phyloP scores from a whole-genome alignment of 2,329 filamentous ascomycete genomes.

The Septoria petroselini region DNA sequence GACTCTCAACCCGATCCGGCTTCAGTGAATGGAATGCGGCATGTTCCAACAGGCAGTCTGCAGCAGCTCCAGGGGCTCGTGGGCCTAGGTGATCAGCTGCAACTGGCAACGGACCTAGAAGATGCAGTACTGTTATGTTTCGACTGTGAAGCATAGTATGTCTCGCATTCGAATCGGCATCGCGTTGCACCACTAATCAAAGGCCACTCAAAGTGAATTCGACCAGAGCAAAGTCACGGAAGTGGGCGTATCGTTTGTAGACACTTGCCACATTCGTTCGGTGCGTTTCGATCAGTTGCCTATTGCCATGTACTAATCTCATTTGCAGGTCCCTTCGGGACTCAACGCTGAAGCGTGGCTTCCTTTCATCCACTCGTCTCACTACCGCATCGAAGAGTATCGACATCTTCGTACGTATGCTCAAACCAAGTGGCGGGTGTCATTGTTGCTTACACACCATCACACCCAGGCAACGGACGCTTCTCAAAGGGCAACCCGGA shows the following conservation, averaged over 20 bases:
- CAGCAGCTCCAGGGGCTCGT: background rate
- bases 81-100: background rate
- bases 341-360: conserved; percentile 7
- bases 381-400: conserved; percentile 74
- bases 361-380: conserved; percentile 39
- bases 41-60: background rate
- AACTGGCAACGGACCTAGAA: background rate
- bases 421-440: background rate
- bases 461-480: conserved; percentile 53
- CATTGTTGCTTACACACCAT: background rate
- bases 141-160: background rate
- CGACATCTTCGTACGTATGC: conserved; percentile 49
- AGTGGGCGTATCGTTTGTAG: conserved; percentile 76
- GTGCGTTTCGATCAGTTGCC: conserved; percentile 7
- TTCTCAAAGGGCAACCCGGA: conserved; percentile 73
- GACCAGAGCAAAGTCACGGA: conserved; percentile 70
- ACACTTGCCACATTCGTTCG: conserved; percentile 53
- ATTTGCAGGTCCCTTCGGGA: background rate
- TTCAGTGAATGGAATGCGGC: background rate
- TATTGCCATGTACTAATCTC: background rate
- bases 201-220: conserved; percentile 51
- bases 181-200: too few relatives aligned
- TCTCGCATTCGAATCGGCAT: too few relatives aligned
- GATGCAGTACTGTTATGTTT: background rate
- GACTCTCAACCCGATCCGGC: too few relatives aligned